Evolutionary conservation across 1,284 basidiomycete species (phyloP).

Genomic region (Hemileia vastatrix): DNA sequence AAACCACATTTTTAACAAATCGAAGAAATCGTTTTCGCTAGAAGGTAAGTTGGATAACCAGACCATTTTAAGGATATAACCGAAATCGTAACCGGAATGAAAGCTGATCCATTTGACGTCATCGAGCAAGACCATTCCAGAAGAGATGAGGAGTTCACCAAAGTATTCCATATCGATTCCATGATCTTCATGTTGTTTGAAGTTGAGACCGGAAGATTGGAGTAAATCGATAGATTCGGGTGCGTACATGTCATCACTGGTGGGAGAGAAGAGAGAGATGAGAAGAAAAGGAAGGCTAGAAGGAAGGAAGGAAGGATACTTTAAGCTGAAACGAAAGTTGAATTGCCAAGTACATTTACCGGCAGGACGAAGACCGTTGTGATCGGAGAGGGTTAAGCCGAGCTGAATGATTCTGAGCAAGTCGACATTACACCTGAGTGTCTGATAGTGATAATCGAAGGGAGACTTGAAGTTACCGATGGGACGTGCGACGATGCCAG

Average conservation of each 20-base stretch:
- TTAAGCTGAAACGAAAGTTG: conserved; percentile 88
- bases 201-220: conserved; percentile 90
- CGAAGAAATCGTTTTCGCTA: conserved; percentile 82
- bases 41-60: conserved; percentile 78
- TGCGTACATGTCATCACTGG: conserved; percentile 92
- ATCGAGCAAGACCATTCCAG: conserved; percentile 76
- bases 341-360: conserved; percentile 97
- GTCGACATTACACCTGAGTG: conserved; percentile 92
- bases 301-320: conserved; percentile 48
- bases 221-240: conserved; percentile 92
- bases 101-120: conserved; percentile 97
- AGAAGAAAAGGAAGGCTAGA: not conserved
- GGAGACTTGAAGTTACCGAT: conserved; percentile 94
- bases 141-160: conserved; percentile 93
- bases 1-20: conserved; percentile 83
- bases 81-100: conserved; percentile 98
- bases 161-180: conserved; percentile 91
- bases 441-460: conserved; percentile 98
- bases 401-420: conserved; percentile 95
- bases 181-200: conserved; percentile 80
- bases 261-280: conserved; percentile 7
- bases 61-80: conserved; percentile 91
- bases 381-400: conserved; percentile 86
- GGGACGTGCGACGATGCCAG: conserved; percentile 92
- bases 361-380: conserved; percentile 72